Evolutionary conservation across 129 eudicot genomes (phyloP).

Genomic region (Pittosporum tobira): DNA sequence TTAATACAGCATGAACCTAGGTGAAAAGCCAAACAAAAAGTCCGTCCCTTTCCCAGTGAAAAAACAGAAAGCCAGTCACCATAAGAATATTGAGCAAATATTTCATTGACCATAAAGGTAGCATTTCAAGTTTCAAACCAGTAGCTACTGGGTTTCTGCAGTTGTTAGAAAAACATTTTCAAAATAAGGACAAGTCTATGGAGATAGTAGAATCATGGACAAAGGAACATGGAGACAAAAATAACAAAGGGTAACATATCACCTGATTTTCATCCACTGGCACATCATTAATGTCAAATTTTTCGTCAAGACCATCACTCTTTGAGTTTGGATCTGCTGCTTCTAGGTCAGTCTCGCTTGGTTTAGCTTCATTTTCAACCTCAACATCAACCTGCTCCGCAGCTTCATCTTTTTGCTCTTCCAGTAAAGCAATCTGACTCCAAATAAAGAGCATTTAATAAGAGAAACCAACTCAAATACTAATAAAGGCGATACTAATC

Average conservation of each 20-base stretch:
- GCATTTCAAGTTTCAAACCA: neutral
- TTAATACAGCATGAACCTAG: neutral
- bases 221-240: neutral
- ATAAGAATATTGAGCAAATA: neutral
- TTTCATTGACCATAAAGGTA: neutral
- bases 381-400: conserved; percentile 37
- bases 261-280: conserved; percentile 88
- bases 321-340: conserved; percentile 31
- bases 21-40: neutral
- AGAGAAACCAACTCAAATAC: neutral
- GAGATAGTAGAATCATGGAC: neutral
- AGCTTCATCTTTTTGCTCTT: conserved; percentile 62
- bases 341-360: conserved; percentile 30
- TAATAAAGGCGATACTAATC: neutral
- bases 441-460: neutral
- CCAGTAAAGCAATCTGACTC: conserved; percentile 59
- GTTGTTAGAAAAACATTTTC: neutral
- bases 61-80: no score
- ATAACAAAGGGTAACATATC: neutral
- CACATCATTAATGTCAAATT: conserved; percentile 78
- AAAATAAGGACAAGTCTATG: neutral
- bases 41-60: no score
- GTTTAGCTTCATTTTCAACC: conserved; percentile 41
- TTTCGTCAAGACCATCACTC: conserved; percentile 40
- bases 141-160: conserved; percentile 1